Conservation (phyloP, 192 early-diverging fungal genomes). For the Backusella parvicylindrica region DNA sequence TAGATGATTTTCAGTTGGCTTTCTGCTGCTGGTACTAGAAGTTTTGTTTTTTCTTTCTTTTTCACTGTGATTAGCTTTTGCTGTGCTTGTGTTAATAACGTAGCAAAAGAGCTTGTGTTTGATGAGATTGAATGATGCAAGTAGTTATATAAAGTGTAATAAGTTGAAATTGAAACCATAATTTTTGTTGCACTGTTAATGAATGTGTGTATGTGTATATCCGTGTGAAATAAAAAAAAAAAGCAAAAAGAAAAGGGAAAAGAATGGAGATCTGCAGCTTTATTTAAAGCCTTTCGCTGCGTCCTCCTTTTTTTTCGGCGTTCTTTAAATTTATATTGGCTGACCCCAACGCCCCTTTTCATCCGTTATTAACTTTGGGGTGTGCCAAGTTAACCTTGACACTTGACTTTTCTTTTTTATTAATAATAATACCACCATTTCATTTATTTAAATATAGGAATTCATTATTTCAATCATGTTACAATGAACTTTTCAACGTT, state of each 20-base stretch:
- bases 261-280: not conserved
- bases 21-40: not conserved
- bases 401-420: not conserved
- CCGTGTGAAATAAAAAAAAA: slow-evolving; percentile 4
- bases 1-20: not conserved
- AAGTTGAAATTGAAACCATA: slow-evolving; percentile 16
- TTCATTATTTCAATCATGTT: not conserved
- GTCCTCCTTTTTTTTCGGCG: not conserved
- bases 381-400: not conserved
- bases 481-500: not conserved
- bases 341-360: not conserved
- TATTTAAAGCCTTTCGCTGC: not conserved
- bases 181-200: not conserved
- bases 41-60: not conserved
- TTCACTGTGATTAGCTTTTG: not conserved
- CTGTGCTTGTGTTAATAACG: not conserved
- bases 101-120: not conserved
- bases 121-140: not conserved
- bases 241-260: not conserved
- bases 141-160: slow-evolving; percentile 14
- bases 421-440: not conserved
- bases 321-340: slow-evolving; percentile 6
- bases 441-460: not conserved
- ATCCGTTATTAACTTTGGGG: not conserved
- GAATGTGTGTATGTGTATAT: not conserved